Evolutionary conservation across 768 basidiomycete genomes (phyloP), one percentile per base, ranked within the genome.

Genomic region (Boletus subcaerulescens): DNA sequence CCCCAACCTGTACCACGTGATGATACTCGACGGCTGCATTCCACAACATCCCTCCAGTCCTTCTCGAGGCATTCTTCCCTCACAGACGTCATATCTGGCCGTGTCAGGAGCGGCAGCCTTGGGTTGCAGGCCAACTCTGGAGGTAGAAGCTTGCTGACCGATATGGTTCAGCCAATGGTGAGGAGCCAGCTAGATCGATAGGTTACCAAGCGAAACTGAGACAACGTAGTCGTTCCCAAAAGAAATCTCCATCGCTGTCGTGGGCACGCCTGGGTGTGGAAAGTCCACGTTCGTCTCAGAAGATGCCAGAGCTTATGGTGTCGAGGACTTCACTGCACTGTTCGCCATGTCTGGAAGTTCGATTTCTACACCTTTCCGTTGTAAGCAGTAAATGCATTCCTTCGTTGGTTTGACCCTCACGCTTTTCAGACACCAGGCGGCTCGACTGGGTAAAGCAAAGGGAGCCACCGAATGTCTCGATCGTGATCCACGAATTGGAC

Each of bases 221-320:
- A 20, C 22, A n/a, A 29, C 45, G 18, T 41, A 72, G 72, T 52
- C 55, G 17, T 64, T 69, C 13, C 57, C 63, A 11, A 72, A 63
- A 56, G 68, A 73, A 46, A 61, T 89, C 46, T 83, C 85, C 10
- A 75, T 98, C 31, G 86, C 86, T 32, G 85, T 98, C 33, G 78
- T 95, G 38, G 96, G 96, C 14, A 79, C 83, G 13, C 70, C 78
- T 38, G 81, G 85, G 33, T 93, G 89, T 56, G 96, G 95, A 56
- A 98, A 98, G 73, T 87, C 91, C 2, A 82, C 84, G 3, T 79
- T 92, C 47, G 89, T 97, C 58, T 76, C 77, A 35, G 87, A 86
- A 66, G 93, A 92, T 12, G 75, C 93, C 52, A 84, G 82, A 58
- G 76, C 78, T 3, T 86, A 83, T 61, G 74, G 76, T 15, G 73